Evolutionary conservation across 2,329 filamentous ascomycete species (phyloP).

Genomic region (Hortaea sp.): DNA sequence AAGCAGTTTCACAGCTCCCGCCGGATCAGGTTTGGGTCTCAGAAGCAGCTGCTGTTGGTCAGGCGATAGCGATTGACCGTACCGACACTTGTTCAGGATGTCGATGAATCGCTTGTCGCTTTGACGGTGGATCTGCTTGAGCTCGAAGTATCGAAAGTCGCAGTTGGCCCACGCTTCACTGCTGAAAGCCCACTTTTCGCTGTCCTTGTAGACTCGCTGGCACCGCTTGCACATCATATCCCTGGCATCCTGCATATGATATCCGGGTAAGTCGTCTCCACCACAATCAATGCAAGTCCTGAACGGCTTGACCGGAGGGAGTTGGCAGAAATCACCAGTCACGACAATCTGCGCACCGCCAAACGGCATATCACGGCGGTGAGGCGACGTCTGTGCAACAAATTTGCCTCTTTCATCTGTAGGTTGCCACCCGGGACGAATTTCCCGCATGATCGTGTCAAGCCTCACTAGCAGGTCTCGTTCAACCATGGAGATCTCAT

Average conservation of each 20-base stretch:
- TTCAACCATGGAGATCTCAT: slow-evolving; percentile 57
- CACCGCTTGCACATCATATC: slow-evolving; percentile 2
- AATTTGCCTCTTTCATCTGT: not conserved
- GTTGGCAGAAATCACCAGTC: slow-evolving; percentile 1
- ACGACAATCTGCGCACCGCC: slow-evolving; percentile 1
- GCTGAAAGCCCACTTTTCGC: slow-evolving; percentile 51
- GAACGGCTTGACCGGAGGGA: slow-evolving; percentile 35
- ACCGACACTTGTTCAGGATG: slow-evolving; percentile 46
- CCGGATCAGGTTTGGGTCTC: slow-evolving; percentile 34
- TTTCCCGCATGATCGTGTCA: slow-evolving; percentile 21
- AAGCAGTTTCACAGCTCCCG: slow-evolving; percentile 31
- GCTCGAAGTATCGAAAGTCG: slow-evolving; percentile 42
- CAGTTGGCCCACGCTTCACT: slow-evolving; percentile 46
- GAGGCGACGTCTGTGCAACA: not conserved
- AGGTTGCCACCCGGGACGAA: not conserved
- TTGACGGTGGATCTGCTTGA: slow-evolving; percentile 49
- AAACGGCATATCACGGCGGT: not conserved
- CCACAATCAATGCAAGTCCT: slow-evolving; percentile 30
- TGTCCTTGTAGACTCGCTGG: slow-evolving; percentile 5
- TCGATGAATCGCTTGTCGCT: slow-evolving; percentile 42
- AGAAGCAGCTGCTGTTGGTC: slow-evolving; percentile 26
- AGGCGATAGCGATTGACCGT: slow-evolving; percentile 32
- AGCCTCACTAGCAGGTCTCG: slow-evolving; percentile 44
- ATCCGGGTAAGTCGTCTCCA: not conserved
- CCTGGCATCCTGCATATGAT: not conserved